Conservation (phyloP, 768 basidiomycete species). For the Trichaptum fuscoviolaceum region DNA sequence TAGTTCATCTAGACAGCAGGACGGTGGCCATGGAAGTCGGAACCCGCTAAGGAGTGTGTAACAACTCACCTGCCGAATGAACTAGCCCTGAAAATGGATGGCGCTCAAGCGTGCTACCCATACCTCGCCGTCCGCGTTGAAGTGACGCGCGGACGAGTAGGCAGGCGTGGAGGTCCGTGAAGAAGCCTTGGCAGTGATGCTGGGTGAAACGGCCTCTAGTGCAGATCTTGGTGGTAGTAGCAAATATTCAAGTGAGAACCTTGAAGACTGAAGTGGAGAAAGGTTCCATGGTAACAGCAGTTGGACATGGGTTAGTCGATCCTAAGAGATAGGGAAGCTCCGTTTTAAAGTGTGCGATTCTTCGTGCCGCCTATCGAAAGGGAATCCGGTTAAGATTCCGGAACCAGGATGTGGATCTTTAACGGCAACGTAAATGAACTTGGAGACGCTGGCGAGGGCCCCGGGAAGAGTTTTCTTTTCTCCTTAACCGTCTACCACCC, state of each 20-base stretch:
- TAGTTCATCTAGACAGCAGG: constrained; percentile 87
- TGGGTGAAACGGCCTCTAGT: constrained; percentile 74
- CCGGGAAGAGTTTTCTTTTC: too few species aligned
- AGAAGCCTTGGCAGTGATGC: constrained; percentile 75
- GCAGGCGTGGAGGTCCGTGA: constrained; percentile 74
- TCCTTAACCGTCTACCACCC: too few species aligned
- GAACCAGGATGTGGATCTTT: constrained; percentile 68
- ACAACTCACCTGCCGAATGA: constrained; percentile 89
- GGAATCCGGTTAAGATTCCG: constrained; percentile 77
- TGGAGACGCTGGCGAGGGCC: too few species aligned
- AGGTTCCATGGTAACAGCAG: constrained; percentile 84
- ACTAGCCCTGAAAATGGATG: constrained; percentile 90
- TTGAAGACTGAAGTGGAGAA: constrained; percentile 87
- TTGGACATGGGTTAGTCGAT: constrained; percentile 85
- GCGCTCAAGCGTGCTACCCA: constrained; percentile 84
- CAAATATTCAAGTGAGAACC: constrained; percentile 85
- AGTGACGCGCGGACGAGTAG: constrained; percentile 71
- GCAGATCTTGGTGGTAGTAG: constrained; percentile 88
- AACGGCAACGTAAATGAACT: constrained; percentile 60
- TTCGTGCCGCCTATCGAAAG: constrained; percentile 67
- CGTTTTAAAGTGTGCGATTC: constrained; percentile 63
- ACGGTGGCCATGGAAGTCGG: constrained; percentile 84
- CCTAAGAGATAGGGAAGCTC: constrained; percentile 73
- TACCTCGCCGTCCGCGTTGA: constrained; percentile 73
- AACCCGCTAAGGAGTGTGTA: constrained; percentile 85